These are phyloP conservation scores for Malassezia globosa DNA, from an alignment of 1,284 basidiomycete species.

Conservation along the genomic window DNA sequence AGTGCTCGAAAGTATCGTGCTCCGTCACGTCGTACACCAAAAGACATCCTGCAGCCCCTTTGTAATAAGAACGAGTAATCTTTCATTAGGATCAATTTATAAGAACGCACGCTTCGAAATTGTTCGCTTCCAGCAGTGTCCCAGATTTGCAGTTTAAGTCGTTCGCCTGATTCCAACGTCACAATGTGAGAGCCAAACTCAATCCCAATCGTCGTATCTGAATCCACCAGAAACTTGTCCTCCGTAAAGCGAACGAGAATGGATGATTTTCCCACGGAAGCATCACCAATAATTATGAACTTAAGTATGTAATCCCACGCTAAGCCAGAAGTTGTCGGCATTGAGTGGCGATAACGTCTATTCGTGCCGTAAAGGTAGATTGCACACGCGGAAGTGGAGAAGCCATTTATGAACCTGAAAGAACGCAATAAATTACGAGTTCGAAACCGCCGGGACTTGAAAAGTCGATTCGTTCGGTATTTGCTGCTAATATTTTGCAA, in stretches of 20 bases:
- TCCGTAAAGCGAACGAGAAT: slow-evolving; percentile 41
- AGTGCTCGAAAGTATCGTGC: slow-evolving; percentile 28
- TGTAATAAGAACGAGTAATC: slow-evolving; percentile 42
- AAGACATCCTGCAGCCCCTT: slow-evolving; percentile 41
- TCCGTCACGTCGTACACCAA: slow-evolving; percentile 41
- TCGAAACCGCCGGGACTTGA: too few species aligned
- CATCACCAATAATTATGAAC: slow-evolving; percentile 43
- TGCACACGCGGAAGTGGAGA: too few species aligned
- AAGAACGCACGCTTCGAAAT: slow-evolving; percentile 25
- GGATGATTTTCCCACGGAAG: slow-evolving; percentile 41
- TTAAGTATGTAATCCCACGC: slow-evolving; percentile 43
- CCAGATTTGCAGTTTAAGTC: slow-evolving; percentile 43
- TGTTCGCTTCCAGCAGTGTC: slow-evolving; percentile 41
- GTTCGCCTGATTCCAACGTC: slow-evolving; percentile 32
- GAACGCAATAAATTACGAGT: too few species aligned
- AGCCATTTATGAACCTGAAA: too few species aligned
- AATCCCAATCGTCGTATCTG: slow-evolving; percentile 43
- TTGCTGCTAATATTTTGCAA: too few species aligned
- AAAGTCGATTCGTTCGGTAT: too few species aligned
- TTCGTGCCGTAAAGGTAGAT: too few species aligned
- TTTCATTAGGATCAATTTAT: background rate
- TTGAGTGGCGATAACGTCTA: too few species aligned
- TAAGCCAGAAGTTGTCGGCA: background rate
- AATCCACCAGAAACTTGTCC: slow-evolving; percentile 35
- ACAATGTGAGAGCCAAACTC: slow-evolving; percentile 43